A percentile compares a stretch with the other conserved stretches of the same genome.
Evolutionary conservation across 768 basidiomycete species (phyloP).

Genomic region (Lactarius sp.): DNA sequence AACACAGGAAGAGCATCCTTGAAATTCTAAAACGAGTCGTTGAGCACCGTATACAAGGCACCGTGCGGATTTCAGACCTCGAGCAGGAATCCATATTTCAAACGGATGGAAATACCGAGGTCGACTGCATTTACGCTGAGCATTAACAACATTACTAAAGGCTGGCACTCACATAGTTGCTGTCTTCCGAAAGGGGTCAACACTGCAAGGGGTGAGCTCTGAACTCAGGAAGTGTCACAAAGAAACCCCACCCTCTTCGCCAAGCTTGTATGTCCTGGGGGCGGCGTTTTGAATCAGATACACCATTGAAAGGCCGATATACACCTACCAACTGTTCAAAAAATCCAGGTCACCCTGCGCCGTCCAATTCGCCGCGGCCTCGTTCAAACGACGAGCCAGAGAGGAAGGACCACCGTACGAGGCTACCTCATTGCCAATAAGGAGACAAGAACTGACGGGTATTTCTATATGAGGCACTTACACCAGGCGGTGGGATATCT

Average conservation of each 20-base stretch:
- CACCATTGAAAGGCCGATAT: background rate
- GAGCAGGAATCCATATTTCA: slow-evolving; percentile 42
- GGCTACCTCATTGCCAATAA: slow-evolving; percentile 34
- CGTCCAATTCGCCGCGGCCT: slow-evolving; percentile 53
- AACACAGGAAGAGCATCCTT: slow-evolving; percentile 44
- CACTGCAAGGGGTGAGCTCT: slow-evolving; percentile 39
- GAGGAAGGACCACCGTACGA: slow-evolving; percentile 58
- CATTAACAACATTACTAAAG: background rate
- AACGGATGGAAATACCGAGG: slow-evolving; percentile 39
- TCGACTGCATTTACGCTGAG: slow-evolving; percentile 31
- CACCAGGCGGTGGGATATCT: slow-evolving; percentile 60
- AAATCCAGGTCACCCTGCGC: slow-evolving; percentile 65
- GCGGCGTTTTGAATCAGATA: background rate
- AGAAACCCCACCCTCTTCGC: slow-evolving; percentile 61
- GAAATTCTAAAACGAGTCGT: slow-evolving; percentile 32
- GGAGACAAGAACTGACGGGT: background rate
- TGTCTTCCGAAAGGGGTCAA: slow-evolving; percentile 88
- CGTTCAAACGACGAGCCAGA: slow-evolving; percentile 51
- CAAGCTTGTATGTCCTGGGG: slow-evolving; percentile 81
- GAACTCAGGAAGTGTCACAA: background rate
- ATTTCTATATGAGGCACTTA: slow-evolving; percentile 33
- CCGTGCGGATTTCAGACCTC: slow-evolving; percentile 27
- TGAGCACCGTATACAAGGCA: slow-evolving; percentile 30
- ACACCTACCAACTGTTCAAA: slow-evolving; percentile 71
- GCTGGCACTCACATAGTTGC: slow-evolving; percentile 64